Evolutionary conservation across 1,139 yeast genomes (phyloP).

Genomic region (Sugiyamaella japonica): DNA sequence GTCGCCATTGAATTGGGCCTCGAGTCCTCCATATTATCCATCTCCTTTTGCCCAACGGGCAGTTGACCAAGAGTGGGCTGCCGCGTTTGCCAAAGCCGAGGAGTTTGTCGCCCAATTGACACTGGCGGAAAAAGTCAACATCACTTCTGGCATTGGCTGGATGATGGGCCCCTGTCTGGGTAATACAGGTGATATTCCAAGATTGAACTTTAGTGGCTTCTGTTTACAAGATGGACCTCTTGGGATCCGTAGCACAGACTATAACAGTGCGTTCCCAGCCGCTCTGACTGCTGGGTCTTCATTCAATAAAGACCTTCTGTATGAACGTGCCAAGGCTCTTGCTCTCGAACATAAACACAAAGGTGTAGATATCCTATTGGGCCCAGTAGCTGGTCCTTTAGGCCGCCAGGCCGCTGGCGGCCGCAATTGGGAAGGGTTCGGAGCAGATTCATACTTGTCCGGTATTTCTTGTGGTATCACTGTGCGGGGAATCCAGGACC

Average conservation of each 20-base stretch:
- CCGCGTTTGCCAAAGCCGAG: conserved; percentile 57
- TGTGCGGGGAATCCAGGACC: conserved; percentile 58
- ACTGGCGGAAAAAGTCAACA: conserved; percentile 57
- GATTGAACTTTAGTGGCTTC: conserved; percentile 56
- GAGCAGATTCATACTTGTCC: conserved; percentile 62
- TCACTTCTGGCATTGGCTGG: conserved; percentile 70
- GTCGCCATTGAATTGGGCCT: conserved; percentile 20
- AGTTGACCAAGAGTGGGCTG: conserved; percentile 50
- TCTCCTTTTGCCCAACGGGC: conserved; percentile 30
- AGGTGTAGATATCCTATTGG: conserved; percentile 62
- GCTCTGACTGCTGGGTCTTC: conserved; percentile 62
- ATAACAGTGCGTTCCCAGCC: conserved; percentile 58
- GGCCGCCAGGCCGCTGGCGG: conserved; percentile 66
- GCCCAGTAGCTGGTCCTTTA: conserved; percentile 65
- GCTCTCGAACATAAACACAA: conserved; percentile 57
- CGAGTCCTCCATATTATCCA: conserved; percentile 30
- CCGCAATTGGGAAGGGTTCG: conserved; percentile 67
- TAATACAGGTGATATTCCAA: conserved; percentile 59
- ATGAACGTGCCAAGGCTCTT: conserved; percentile 56
- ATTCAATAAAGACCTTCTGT: conserved; percentile 55
- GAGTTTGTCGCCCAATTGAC: conserved; percentile 56
- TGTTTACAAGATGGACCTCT: conserved; percentile 68
- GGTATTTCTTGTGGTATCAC: conserved; percentile 58
- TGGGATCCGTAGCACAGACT: conserved; percentile 61
- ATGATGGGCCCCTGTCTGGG: conserved; percentile 65